phyloP scores from a whole-genome alignment of 768 basidiomycete genomes.

The Pleurotus sapidus region DNA sequence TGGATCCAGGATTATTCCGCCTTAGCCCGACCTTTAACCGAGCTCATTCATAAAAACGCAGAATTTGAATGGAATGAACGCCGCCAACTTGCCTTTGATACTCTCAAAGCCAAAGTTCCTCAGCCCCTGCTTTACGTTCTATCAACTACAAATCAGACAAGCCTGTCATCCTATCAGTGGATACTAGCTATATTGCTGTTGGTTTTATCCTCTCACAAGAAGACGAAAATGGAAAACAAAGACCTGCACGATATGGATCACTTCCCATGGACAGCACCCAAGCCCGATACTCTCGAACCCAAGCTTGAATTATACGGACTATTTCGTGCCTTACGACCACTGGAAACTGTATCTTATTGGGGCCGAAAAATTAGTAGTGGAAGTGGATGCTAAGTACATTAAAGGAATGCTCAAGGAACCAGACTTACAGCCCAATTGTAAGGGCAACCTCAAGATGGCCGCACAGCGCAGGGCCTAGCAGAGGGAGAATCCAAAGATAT shows the following conservation, averaged over 20 bases:
- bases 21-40: constrained; percentile 9
- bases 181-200: constrained; percentile 22
- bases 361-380: constrained; percentile 5
- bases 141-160: constrained; percentile 26
- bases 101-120: constrained; percentile 6
- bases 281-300: constrained; percentile 25
- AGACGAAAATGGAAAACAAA: constrained; percentile 15
- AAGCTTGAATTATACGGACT: constrained; percentile 33
- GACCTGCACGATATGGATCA: constrained; percentile 24
- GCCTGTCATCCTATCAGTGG: constrained; percentile 25
- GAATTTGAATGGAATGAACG: constrained; percentile 23
- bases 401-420: neutral
- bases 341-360: constrained; percentile 18
- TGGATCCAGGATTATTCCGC: constrained; percentile 17
- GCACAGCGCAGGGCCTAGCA: too few species aligned
- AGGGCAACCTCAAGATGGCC: too few species aligned
- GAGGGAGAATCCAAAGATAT: too few species aligned
- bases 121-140: constrained; percentile 18
- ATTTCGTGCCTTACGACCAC: constrained; percentile 21
- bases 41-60: constrained; percentile 10
- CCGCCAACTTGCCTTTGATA: constrained; percentile 17
- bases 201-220: constrained; percentile 27
- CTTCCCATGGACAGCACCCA: constrained; percentile 23
- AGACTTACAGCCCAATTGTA: constrained; percentile 7
- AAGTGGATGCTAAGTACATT: neutral